Percentiles rank a stretch among this genome's conserved stretches.
These are phyloP conservation scores for Cordyceps tenuipes DNA, from an alignment of 2,329 filamentous ascomycete genomes.

Conservation along the genomic window DNA sequence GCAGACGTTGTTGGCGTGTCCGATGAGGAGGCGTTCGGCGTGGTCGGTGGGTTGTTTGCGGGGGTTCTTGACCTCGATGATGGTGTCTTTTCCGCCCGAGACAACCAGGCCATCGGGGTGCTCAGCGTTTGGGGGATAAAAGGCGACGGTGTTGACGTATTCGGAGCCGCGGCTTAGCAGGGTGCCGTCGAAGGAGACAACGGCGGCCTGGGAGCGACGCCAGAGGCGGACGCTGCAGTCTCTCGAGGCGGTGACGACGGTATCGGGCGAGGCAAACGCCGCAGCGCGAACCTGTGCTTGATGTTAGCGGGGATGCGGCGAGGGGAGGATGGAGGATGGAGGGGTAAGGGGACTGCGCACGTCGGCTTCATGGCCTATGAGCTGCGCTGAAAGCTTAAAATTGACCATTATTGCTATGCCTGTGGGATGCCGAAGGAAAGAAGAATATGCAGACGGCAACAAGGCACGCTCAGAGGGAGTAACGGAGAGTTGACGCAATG, in stretches of 20 bases:
- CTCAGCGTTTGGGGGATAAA: constrained; percentile 57
- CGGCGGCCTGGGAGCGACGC: constrained; percentile 58
- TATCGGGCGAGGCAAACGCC: constrained; percentile 63
- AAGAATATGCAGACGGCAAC: constrained; percentile 1
- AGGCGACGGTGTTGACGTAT: constrained; percentile 82
- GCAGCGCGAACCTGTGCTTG: constrained; percentile 71
- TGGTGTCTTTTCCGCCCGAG: constrained; percentile 82
- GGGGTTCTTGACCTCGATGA: constrained; percentile 81
- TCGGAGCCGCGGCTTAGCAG: constrained; percentile 72
- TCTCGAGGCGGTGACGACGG: constrained; percentile 77
- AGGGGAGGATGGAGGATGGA: background rate
- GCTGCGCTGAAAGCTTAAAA: constrained; percentile 87
- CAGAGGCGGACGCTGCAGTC: constrained; percentile 86
- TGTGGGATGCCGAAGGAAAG: background rate
- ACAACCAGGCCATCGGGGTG: constrained; percentile 74
- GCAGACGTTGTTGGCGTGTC: constrained; percentile 83
- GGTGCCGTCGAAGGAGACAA: constrained; percentile 66
- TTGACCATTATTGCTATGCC: constrained; percentile 51
- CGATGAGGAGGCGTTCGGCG: constrained; percentile 77
- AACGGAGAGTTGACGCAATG: constrained; percentile 2
- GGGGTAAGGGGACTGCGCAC: constrained; percentile 36
- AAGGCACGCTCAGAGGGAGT: constrained; percentile 1
- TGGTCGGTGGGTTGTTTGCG: constrained; percentile 59
- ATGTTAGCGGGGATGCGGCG: constrained; percentile 14
- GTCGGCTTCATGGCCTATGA: constrained; percentile 87